Percentiles rank a stretch among this genome's conserved stretches.
Evolutionary conservation across 225 moss, liverwort and hornwort genomes (phyloP).

Genomic region (Straminergon stramineum): DNA sequence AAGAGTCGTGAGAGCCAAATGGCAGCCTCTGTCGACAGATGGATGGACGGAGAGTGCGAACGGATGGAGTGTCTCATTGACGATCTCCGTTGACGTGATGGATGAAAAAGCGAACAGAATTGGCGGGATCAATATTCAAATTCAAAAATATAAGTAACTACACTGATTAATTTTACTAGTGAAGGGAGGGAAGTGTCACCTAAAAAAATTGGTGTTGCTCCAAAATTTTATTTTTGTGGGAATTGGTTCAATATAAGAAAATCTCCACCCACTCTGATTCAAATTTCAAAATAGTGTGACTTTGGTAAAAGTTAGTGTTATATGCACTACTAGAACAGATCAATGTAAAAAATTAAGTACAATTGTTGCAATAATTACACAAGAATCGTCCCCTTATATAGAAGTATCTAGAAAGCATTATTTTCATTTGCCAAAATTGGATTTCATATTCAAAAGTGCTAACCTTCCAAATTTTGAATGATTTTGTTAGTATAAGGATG

Average conservation of each 20-base stretch:
- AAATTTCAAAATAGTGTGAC: neutral
- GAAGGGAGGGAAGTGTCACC: neutral
- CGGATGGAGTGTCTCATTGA: neutral
- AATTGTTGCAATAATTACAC: neutral
- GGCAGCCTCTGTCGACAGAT: neutral
- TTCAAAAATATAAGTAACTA: neutral
- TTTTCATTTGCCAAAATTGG: neutral
- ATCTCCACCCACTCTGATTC: neutral
- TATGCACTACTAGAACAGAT: neutral
- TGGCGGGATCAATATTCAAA: neutral
- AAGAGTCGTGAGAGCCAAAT: constrained; percentile 15
- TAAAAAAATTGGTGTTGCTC: neutral
- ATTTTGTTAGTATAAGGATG: neutral
- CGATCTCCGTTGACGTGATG: neutral
- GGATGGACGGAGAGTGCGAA: neutral
- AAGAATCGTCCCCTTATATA: neutral
- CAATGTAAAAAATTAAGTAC: neutral
- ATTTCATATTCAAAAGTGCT: neutral
- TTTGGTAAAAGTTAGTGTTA: neutral
- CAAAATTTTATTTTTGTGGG: too few species aligned
- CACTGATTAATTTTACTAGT: neutral
- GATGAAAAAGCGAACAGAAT: neutral
- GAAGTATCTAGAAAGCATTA: neutral
- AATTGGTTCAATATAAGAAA: neutral
- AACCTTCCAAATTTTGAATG: neutral